Conservation (phyloP, 306 rosid species). For the Ziziphus jujuba region DNA sequence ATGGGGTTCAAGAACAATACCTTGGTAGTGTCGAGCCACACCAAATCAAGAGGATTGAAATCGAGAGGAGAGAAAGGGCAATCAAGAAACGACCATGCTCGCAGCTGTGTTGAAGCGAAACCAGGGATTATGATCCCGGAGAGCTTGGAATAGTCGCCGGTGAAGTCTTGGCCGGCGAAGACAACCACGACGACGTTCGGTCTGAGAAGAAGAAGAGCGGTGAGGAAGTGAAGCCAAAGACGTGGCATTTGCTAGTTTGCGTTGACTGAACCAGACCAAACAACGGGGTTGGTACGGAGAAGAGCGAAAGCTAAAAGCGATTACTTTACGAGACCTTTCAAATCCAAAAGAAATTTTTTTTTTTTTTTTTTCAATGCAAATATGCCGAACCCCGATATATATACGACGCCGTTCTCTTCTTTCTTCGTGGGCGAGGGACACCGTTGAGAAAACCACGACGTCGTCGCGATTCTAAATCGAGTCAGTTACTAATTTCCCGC, state of each 20-base stretch:
- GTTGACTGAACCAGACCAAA: neutral
- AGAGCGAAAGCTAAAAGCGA: too few relatives aligned
- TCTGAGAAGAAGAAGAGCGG: conserved; percentile 11
- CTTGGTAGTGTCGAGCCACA: conserved; percentile 95
- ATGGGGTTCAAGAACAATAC: conserved; percentile 25
- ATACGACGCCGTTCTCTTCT: too few relatives aligned
- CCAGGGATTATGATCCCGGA: conserved; percentile 97
- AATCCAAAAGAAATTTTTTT: too few relatives aligned
- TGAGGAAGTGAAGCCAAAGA: conserved; percentile 27
- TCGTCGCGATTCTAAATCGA: too few relatives aligned
- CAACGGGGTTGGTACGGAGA: too few relatives aligned
- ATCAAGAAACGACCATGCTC: conserved; percentile 98
- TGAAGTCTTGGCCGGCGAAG: conserved; percentile 47
- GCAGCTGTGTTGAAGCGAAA: conserved; percentile 96
- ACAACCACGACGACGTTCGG: conserved; percentile 12
- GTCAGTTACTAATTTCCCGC: neutral
- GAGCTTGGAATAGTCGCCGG: conserved; percentile 76
- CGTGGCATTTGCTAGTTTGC: conserved; percentile 27
- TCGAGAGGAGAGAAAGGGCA: conserved; percentile 96
- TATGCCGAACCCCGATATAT: too few relatives aligned
- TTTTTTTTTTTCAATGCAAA: too few relatives aligned
- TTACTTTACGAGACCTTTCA: too few relatives aligned
- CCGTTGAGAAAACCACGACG: conserved; percentile 1
- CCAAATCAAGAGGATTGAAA: conserved; percentile 99
- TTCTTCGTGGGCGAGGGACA: too few relatives aligned